Evolutionary conservation across 1,284 basidiomycete genomes (phyloP).

Genomic region (Sanghuangporus sanghuang): DNA sequence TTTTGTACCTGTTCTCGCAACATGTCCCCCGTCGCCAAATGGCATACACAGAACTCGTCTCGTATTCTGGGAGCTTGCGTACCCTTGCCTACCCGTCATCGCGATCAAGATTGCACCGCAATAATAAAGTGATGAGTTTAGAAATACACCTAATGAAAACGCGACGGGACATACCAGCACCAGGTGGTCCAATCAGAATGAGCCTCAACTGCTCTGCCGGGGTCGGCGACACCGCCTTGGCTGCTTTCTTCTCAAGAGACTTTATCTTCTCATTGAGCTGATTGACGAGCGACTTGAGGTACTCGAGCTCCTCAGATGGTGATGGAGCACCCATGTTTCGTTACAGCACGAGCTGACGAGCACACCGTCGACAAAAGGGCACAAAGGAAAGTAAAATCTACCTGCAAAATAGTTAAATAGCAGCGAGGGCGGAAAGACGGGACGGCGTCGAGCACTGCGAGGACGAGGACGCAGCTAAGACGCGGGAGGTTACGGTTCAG

Average conservation of each 20-base stretch:
- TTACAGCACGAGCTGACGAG: neutral
- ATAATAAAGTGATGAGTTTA: neutral
- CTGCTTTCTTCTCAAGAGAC: conserved; percentile 61
- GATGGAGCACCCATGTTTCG: conserved; percentile 22
- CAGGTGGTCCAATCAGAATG: conserved; percentile 94
- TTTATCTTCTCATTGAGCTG: conserved; percentile 82
- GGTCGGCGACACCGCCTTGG: conserved; percentile 41
- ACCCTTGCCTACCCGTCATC: conserved; percentile 72
- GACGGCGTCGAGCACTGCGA: neutral
- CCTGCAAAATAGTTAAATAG: neutral
- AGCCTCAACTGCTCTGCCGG: conserved; percentile 82
- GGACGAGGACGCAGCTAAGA: neutral
- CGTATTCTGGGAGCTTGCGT: conserved; percentile 95
- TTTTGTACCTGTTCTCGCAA: conserved; percentile 88
- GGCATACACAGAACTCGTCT: conserved; percentile 93
- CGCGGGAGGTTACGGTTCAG: neutral
- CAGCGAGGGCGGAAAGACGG: neutral
- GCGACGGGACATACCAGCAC: conserved; percentile 65
- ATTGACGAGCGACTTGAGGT: conserved; percentile 82
- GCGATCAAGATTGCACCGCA: neutral
- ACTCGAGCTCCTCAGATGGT: conserved; percentile 71
- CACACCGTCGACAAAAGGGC: neutral
- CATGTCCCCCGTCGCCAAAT: conserved; percentile 98
- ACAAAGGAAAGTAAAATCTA: neutral
- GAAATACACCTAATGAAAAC: neutral